Conservation (phyloP, 805 yeast genomes). For the Yamadazyma tumulicola region DNA sequence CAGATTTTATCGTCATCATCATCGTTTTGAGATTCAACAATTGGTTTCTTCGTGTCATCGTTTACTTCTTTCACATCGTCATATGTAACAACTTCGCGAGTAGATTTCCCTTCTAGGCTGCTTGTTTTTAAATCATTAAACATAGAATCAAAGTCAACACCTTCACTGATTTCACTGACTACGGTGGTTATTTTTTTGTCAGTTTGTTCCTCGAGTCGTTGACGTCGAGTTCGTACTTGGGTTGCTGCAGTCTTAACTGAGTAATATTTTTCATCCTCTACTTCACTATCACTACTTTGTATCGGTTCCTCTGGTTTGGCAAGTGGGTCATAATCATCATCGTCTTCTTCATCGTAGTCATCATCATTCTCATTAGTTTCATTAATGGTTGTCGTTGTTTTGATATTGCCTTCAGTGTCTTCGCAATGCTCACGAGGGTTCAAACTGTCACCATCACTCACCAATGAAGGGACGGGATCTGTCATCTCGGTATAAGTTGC, state of each 20-base stretch:
- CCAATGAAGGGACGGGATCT: too few relatives aligned
- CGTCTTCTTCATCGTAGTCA: constrained; percentile 27
- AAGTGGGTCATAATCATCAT: constrained; percentile 29
- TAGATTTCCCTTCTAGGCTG: constrained; percentile 13
- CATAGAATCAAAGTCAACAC: constrained; percentile 30
- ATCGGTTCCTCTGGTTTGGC: constrained; percentile 17
- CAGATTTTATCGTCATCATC: constrained; percentile 52
- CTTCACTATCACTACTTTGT: constrained; percentile 28
- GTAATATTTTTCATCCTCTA: constrained; percentile 26
- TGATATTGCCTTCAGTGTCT: neutral
- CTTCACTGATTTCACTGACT: constrained; percentile 9
- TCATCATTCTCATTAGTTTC: constrained; percentile 15
- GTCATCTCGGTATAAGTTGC: too few relatives aligned
- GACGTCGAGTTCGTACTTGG: constrained; percentile 66
- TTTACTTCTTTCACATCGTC: constrained; percentile 4
- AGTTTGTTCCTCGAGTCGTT: constrained; percentile 41
- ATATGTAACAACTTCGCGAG: constrained; percentile 4
- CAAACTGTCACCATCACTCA: too few relatives aligned
- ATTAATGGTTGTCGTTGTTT: neutral
- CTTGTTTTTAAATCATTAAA: constrained; percentile 20
- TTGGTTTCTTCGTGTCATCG: constrained; percentile 2
- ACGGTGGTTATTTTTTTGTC: neutral
- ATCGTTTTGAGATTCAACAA: neutral
- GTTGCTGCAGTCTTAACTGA: constrained; percentile 57
- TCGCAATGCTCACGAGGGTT: too few relatives aligned